Conservation (phyloP, 306 rosid genomes). For the Trifolium fragiferum region DNA sequence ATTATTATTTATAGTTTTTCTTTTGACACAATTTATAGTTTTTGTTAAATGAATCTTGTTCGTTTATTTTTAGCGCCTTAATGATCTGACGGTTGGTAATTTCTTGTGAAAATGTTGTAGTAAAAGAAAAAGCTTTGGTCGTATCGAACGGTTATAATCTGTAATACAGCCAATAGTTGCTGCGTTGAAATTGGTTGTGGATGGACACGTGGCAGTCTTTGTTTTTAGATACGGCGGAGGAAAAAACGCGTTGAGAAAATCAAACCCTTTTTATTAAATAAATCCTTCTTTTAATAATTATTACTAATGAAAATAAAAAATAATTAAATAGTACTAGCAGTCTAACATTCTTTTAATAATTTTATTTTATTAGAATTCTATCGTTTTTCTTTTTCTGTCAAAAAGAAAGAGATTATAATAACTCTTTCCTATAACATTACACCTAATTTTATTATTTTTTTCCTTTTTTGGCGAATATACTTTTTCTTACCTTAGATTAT, state of each 20-base stretch:
- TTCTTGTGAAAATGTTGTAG: neutral
- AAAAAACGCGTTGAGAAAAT: conserved; percentile 20
- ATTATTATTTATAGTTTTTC: conserved; percentile 27
- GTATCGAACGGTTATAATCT: neutral
- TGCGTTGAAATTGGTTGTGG: neutral
- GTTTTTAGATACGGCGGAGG: neutral
- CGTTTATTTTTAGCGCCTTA: neutral
- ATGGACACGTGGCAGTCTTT: neutral
- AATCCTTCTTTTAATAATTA: no score
- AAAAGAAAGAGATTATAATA: no score
- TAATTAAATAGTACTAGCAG: no score
- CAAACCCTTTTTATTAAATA: neutral
- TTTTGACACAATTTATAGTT: no score
- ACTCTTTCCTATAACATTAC: no score
- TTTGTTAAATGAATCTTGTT: neutral
- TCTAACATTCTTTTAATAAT: no score
- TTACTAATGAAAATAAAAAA: no score
- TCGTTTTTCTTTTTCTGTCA: no score
- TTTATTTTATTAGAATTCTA: no score
- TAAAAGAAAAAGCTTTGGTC: conserved; percentile 2
- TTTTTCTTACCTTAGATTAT: no score
- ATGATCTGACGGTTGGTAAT: neutral
- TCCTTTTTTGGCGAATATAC: no score
- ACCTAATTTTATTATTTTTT: no score
- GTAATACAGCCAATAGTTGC: conserved; percentile 22